Evolutionary conservation across 306 rosid species (phyloP), one percentile per base, ranked within the genome.

Genomic region (Carpinus viminea): DNA sequence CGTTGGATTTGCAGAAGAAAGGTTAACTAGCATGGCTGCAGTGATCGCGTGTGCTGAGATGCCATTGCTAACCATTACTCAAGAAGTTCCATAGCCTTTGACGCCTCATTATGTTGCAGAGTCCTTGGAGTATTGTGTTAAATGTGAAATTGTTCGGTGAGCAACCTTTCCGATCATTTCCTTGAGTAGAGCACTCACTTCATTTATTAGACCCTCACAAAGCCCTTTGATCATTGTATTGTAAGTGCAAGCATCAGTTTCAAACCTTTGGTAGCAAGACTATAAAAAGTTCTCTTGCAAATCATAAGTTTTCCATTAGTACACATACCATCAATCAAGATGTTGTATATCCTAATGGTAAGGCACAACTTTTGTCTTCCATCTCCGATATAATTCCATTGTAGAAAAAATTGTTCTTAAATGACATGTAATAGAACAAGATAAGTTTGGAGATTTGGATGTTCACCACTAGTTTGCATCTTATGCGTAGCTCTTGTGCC

Each of bases 201-300:
- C 78, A 78, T 78, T 79, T 43, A 75, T 41, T 12, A 79, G 18
- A 20, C 81, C 85, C 59, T 72, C 81, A 60, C 83, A 82, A 20
- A 85, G 47, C 41, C 88, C 88, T 43, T 81, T 82, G 68, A 85
- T 78, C 83, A 85, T 81, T 34, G 78, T 69, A 75, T 78, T 85
- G 46, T 85, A 85, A 20, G 88, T 60, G 50, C 71, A 62, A 74
- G 72, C 64, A 28, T 85, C 71, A 46, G 26, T 56, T 85, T 76
- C 70, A 81, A 70, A 15, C 79, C 83, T 78, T 78, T 85, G 75
- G 74, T 68, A 65, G 88, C 76, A 74, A 85, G 78, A 75, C 74
- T 26, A 52, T 77, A 70, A 81, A 85, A 9, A 81, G 76, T 75
- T 85, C 76, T 83, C 70, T 38, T 6, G 83, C 83, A 62, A 62